Base-by-base conservation (phyloP, 1,284 basidiomycete genomes). In the Abortiporus biennis region DNA sequence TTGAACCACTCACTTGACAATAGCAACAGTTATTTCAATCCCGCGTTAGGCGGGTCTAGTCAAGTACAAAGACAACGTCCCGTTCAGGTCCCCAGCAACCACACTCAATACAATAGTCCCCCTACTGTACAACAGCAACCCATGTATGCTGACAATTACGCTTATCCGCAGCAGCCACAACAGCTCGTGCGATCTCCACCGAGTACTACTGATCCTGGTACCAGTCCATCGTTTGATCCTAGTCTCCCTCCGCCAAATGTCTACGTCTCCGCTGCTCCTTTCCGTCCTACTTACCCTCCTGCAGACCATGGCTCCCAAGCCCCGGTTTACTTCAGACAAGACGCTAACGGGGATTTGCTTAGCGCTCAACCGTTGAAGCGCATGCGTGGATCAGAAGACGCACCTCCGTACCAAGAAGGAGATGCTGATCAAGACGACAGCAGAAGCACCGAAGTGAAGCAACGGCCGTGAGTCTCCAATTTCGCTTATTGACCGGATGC, bases 11-110 rank as follows among this genome's bases (percentile, higher is more conserved):
- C 30, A 5, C 36, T 25, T 11, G 37, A 25, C 11, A 19, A 22
- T 15, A 30, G 41, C 16, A 32, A 16, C 13, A n/a, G n/a, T n/a
- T 48, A 39, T 33, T 46, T 38, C 38, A 32, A 27, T 29, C 27
- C 27, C 5, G 25, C 36, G 13, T 12, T 16, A 16, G 32, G 19
- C 33, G 12, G 38, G 19, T 34, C 39, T 25, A 19, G 6, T 25
- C 23, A 6, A 13, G 6, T 16, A 4, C 37, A 38, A 27, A 24
- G 24, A 24, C 29, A 21, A 6, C 20, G 37, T 8, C n/a, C n/a
- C n/a, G n/a, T n/a, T n/a, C n/a, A n/a, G n/a, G n/a, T n/a, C n/a
- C n/a, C n/a, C n/a, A n/a, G n/a, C n/a, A n/a, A n/a, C n/a, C n/a
- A n/a, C n/a, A n/a, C n/a, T n/a, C 23, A 24, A 17, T 38, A 27